Percentiles rank a stretch among this genome's conserved stretches.
These are phyloP conservation scores for Aphanomyces stellatus DNA, from an alignment of 352 stramenopile genomes.

Conservation along the genomic window DNA sequence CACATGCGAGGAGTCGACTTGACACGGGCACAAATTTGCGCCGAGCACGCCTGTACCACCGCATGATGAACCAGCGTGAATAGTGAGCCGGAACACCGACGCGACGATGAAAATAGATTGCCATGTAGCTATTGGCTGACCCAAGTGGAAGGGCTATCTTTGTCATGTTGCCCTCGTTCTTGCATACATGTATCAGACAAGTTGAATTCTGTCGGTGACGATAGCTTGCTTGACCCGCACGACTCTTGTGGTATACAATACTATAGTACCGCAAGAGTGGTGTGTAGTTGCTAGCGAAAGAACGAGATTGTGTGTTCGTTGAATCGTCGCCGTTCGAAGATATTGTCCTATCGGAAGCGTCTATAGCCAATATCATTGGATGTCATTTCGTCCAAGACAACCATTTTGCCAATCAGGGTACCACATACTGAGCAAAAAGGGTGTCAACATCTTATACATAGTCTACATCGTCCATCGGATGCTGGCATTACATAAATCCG, in stretches of 20 bases:
- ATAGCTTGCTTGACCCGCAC: too few species aligned
- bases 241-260: not conserved
- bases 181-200: too few species aligned
- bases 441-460: not conserved
- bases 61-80: too few species aligned
- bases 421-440: not conserved
- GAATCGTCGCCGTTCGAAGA: not conserved
- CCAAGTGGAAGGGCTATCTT: too few species aligned
- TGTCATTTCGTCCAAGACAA: too few species aligned
- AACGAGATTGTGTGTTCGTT: not conserved
- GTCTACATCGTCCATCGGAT: not conserved
- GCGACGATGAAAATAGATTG: too few species aligned
- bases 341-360: not conserved
- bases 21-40: not conserved
- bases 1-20: not conserved
- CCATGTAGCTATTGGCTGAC: too few species aligned
- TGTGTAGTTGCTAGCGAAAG: not conserved
- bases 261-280: not conserved
- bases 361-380: not conserved
- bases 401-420: too few species aligned
- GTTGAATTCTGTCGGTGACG: too few species aligned
- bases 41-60: not conserved
- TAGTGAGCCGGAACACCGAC: too few species aligned
- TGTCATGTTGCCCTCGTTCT: too few species aligned
- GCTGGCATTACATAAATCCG: too few species aligned